These are phyloP conservation scores for Coprinellus micaceus DNA, from an alignment of 768 basidiomycete genomes.

Conservation along the genomic window DNA sequence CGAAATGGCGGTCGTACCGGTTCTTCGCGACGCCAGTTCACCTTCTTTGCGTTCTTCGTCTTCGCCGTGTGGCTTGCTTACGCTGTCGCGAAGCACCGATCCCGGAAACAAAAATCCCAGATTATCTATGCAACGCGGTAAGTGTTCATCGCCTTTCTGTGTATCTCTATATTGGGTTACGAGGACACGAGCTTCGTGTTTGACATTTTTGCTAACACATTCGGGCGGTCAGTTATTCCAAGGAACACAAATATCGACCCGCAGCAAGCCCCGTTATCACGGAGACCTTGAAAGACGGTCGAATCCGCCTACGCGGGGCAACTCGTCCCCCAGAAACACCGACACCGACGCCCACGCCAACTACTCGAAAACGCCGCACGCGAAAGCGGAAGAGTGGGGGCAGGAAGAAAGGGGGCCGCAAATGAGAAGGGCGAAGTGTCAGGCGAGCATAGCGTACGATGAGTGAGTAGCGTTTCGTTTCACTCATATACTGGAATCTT, in stretches of 20 bases:
- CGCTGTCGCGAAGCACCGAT: neutral
- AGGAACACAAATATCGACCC: conserved; percentile 76
- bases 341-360: conserved; percentile 17
- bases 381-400: conserved; percentile 16
- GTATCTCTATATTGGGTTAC: neutral
- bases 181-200: neutral
- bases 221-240: conserved; percentile 71
- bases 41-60: neutral
- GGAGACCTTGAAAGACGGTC: conserved; percentile 69
- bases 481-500: no score
- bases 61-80: conserved; percentile 7
- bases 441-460: no score
- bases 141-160: neutral
- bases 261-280: conserved; percentile 84
- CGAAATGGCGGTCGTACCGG: no score
- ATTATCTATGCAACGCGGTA: conserved; percentile 20
- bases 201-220: neutral
- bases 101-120: conserved; percentile 4
- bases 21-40: neutral
- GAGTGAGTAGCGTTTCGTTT: neutral
- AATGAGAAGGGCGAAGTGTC: neutral
- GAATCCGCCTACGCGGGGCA: conserved; percentile 67
- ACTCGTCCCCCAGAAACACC: conserved; percentile 34
- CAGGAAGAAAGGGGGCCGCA: conserved; percentile 14
- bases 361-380: conserved; percentile 20